Base-by-base conservation (phyloP, 225 moss, liverwort and hornwort genomes). In the Physcomitrellopsis africana region DNA sequence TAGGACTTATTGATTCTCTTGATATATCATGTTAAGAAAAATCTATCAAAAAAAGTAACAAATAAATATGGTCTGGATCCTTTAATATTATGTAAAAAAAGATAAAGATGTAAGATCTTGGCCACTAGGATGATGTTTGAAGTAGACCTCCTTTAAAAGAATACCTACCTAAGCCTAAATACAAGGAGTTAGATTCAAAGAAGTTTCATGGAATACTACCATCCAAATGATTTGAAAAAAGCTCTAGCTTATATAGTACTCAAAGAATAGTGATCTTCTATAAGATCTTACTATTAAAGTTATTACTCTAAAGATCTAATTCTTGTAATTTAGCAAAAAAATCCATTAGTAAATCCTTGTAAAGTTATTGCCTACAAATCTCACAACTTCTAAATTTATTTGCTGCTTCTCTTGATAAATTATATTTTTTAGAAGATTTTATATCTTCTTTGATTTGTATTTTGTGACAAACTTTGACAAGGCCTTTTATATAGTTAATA, bases 61-160 rank as follows among this genome's bases (percentile, higher is more conserved):
- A 91, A 61, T 7, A 76, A 70, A 13, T 41, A 43, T 16, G 86
- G 83, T 58, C 91, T 83, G 0, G 14, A 51, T 45, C 91, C 89
- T 75, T 60, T 76, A 45, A 93, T 22, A 48, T 75, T 74, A 81
- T 85, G 84, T 19, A 32, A 69, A 19, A 91, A 93, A 23, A 93
- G 73, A 58, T 85, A 76, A 5, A 93, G 54, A 56, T 65, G 67
- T 3, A 19, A 60, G 43, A 89, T 71, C 23, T 46, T 85, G 19
- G 55, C 62, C 81, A 77, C 73, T 22, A n/a, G 69, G 67, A 32
- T 76, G 20, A 70, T 26, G 66, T 73, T 56, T 51, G 84, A 51
- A 87, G 57, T 9, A 41, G 10, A 2, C 76, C 76, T 60, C 65
- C 67, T 47, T 42, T 54, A 22, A 84, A 87, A 49, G 61, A 13